These are phyloP conservation scores for Kazachstania sp. DNA, from an alignment of 1,139 yeast species.

Conservation along the genomic window DNA sequence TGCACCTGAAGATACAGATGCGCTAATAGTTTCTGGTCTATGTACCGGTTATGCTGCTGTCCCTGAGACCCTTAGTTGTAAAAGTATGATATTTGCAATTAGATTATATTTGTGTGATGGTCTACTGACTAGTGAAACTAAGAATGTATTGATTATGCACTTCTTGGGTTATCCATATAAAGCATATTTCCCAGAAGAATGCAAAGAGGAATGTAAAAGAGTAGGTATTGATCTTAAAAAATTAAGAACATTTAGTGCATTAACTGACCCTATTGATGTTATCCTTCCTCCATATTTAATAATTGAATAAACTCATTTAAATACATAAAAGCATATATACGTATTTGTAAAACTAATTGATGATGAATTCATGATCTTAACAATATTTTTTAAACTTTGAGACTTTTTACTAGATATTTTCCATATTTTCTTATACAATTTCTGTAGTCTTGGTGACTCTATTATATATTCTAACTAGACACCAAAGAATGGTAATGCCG, in stretches of 20 bases:
- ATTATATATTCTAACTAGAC: slow-evolving; percentile 8
- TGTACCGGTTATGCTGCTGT: slow-evolving; percentile 46
- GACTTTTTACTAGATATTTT: too few relatives aligned
- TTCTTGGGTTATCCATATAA: slow-evolving; percentile 20
- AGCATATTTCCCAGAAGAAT: slow-evolving; percentile 17
- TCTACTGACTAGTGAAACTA: slow-evolving; percentile 17
- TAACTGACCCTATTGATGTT: slow-evolving; percentile 12
- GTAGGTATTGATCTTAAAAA: slow-evolving; percentile 15
- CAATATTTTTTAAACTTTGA: not conserved
- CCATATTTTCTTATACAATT: not conserved
- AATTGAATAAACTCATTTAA: not conserved
- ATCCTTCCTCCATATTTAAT: slow-evolving; percentile 7
- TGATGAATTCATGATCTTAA: not conserved
- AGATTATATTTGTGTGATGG: slow-evolving; percentile 15
- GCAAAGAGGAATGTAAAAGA: slow-evolving; percentile 15
- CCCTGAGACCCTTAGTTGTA: slow-evolving; percentile 31
- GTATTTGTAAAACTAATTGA: not conserved
- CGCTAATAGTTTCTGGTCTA: slow-evolving; percentile 40
- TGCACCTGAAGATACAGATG: slow-evolving; percentile 22
- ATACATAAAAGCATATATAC: not conserved
- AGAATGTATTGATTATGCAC: slow-evolving; percentile 23
- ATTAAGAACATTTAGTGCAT: slow-evolving; percentile 15
- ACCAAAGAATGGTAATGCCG: slow-evolving; percentile 16
- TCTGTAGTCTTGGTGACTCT: slow-evolving; percentile 1
- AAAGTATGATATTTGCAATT: slow-evolving; percentile 28